Evolutionary conservation across 345 rosid genomes (phyloP).

Genomic region (Dovyalis caffra): DNA sequence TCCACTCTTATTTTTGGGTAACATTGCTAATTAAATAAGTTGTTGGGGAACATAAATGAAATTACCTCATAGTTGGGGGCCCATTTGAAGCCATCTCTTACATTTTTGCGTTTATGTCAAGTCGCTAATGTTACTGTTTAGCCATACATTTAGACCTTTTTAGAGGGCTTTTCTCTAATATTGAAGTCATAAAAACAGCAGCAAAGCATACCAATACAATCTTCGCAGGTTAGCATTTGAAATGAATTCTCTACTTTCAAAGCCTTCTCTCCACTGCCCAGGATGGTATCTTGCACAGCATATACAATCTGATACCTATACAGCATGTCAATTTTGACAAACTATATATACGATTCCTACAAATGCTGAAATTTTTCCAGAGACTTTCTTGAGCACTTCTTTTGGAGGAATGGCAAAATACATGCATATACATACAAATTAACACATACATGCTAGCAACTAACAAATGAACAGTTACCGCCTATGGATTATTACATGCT

Average conservation of each 20-base stretch:
- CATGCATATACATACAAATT: not conserved
- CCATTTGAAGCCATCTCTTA: not conserved
- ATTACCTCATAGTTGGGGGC: not conserved
- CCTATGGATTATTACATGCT: not conserved
- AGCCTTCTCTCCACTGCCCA: not conserved
- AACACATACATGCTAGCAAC: not conserved
- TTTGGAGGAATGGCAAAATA: not conserved
- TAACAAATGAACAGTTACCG: not conserved
- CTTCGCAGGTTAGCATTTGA: not conserved
- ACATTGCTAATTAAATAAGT: not conserved
- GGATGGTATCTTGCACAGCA: not conserved
- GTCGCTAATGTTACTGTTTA: not conserved
- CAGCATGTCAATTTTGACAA: not conserved
- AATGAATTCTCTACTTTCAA: not conserved
- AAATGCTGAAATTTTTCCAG: not conserved
- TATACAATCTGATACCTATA: not conserved
- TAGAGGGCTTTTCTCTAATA: not conserved
- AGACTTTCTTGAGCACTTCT: slow-evolving; percentile 1
- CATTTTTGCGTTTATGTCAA: not conserved
- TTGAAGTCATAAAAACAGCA: not conserved
- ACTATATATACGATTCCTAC: not conserved
- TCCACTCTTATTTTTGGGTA: not conserved
- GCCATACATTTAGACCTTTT: not conserved
- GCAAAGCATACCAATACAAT: not conserved
- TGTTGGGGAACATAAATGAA: not conserved